These are phyloP conservation scores for Casuarina cunninghamiana DNA, from an alignment of 306 rosid genomes.

Conservation along the genomic window DNA sequence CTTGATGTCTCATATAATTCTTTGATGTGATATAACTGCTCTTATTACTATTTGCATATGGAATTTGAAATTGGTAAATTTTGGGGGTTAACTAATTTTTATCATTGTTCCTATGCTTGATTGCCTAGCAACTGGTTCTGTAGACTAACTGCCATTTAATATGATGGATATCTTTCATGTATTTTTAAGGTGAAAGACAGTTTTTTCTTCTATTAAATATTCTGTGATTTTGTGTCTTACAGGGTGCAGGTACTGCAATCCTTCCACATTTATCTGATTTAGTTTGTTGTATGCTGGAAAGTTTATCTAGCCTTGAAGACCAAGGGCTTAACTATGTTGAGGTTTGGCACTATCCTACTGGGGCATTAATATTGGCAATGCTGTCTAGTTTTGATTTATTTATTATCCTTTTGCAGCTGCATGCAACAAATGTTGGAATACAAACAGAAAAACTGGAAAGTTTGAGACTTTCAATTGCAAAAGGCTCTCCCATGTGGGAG, in stretches of 20 bases:
- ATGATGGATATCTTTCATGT: neutral
- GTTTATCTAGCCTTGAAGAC: conserved; percentile 96
- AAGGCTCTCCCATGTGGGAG: conserved; percentile 99
- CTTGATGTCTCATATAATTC: neutral
- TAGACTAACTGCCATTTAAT: neutral
- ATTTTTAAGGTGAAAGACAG: neutral
- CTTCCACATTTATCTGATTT: conserved; percentile 85
- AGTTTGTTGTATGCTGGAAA: conserved; percentile 98
- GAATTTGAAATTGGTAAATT: neutral
- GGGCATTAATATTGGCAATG: conserved; percentile 16
- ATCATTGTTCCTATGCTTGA: neutral
- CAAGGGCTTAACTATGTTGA: conserved; percentile 91
- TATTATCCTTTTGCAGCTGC: conserved; percentile 56
- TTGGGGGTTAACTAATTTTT: neutral
- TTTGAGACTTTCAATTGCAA: conserved; percentile 91
- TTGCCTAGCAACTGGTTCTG: neutral
- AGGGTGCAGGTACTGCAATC: conserved; percentile 93
- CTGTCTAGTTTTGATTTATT: conserved; percentile 21
- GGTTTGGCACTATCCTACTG: conserved; percentile 52
- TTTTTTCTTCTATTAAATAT: conserved; percentile 3
- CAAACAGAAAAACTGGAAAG: conserved; percentile 87
- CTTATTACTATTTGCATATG: neutral
- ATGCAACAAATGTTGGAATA: conserved; percentile 86
- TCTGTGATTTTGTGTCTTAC: conserved; percentile 17
- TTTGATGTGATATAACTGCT: neutral